Percentiles rank a stretch among this genome's conserved stretches.
Evolutionary conservation across 306 rosid species (phyloP).

Genomic region (Corylus americana): DNA sequence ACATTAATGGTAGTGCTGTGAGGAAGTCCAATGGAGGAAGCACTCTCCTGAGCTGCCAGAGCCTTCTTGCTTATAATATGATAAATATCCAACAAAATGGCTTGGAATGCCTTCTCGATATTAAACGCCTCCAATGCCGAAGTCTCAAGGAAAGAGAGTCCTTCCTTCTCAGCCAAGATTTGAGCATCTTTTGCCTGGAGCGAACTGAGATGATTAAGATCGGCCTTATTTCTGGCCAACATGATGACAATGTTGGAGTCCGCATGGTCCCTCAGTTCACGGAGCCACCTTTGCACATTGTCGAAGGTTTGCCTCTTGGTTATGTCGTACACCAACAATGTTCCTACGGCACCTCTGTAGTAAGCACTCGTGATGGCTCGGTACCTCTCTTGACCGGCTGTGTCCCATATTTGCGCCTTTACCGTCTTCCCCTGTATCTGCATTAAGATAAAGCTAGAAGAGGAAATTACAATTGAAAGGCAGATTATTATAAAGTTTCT

Average conservation of each 20-base stretch:
- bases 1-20: conserved; percentile 74
- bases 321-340: conserved; percentile 71
- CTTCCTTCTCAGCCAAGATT: conserved; percentile 62
- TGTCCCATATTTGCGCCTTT: conserved; percentile 94
- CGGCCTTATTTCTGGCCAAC: conserved; percentile 75
- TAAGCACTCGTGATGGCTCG: conserved; percentile 82
- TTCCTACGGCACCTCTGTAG: conserved; percentile 87
- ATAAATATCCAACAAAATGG: conserved; percentile 68
- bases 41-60: conserved; percentile 70
- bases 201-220: conserved; percentile 66
- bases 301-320: conserved; percentile 81
- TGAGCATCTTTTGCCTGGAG: conserved; percentile 62
- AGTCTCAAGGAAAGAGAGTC: conserved; percentile 64
- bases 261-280: conserved; percentile 76
- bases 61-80: conserved; percentile 77
- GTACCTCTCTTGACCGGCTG: conserved; percentile 89
- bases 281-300: conserved; percentile 72
- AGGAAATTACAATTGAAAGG: too few species aligned
- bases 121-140: conserved; percentile 72
- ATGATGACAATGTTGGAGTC: conserved; percentile 78
- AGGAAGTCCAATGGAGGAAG: conserved; percentile 52
- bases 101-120: conserved; percentile 80
- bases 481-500: too few species aligned
- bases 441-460: neutral
- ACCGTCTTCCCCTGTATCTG: conserved; percentile 85